These are phyloP conservation scores for Diversispora epigaea DNA, from an alignment of 192 early-diverging fungal genomes.

Conservation along the genomic window DNA sequence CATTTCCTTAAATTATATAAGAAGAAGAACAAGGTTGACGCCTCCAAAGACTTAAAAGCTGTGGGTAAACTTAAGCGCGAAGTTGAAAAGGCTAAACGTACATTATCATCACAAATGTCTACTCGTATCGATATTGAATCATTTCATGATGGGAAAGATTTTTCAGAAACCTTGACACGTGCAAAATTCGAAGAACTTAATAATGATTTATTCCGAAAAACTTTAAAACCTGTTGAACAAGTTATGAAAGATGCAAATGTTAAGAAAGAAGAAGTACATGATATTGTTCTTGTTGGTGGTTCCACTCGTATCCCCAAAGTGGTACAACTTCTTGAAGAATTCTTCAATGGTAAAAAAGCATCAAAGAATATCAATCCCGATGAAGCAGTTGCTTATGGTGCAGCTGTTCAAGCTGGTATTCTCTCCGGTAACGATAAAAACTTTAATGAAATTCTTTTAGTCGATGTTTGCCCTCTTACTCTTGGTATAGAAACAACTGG, in stretches of 20 bases:
- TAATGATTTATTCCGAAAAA: constrained; percentile 90
- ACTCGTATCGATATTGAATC: constrained; percentile 93
- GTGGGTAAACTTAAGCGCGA: constrained; percentile 95
- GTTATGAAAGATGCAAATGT: constrained; percentile 90
- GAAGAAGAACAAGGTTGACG: constrained; percentile 85
- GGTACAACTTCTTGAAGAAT: constrained; percentile 86
- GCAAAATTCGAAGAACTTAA: constrained; percentile 98
- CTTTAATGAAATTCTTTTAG: constrained; percentile 68
- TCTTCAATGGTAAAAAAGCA: constrained; percentile 96
- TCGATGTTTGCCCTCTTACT: constrained; percentile 95
- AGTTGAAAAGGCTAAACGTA: constrained; percentile 96
- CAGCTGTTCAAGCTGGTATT: constrained; percentile 94
- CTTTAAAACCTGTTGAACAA: constrained; percentile 90
- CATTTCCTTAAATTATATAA: constrained; percentile 93
- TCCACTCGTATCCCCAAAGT: constrained; percentile 99
- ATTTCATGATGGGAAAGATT: constrained; percentile 82
- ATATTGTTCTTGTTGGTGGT: constrained; percentile 97
- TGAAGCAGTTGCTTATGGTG: constrained; percentile 98
- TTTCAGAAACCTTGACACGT: constrained; percentile 91
- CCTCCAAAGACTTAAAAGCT: constrained; percentile 79
- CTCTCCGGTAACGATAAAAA: constrained; percentile 67
- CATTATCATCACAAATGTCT: constrained; percentile 90
- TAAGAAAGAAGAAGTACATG: constrained; percentile 83
- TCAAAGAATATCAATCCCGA: constrained; percentile 98
- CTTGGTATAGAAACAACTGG: constrained; percentile 98